Conservation (phyloP, 371 early-diverging fungal species). For the Chytridium lagenaria region DNA sequence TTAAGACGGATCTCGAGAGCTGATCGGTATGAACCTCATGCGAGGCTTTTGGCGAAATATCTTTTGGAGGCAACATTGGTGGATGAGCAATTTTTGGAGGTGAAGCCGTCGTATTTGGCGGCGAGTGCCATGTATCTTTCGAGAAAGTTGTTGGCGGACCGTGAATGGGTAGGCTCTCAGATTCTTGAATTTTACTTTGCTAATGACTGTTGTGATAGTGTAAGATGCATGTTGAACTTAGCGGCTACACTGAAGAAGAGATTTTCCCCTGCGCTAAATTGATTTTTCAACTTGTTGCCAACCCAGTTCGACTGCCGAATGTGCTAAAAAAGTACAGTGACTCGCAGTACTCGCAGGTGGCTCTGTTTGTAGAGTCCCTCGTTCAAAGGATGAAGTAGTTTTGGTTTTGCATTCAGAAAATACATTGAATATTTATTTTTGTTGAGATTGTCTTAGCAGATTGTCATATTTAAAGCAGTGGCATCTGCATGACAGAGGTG, state of each 20-base stretch:
- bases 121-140: conserved; percentile 86
- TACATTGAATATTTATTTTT: background rate
- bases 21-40: conserved; percentile 73
- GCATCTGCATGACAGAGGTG: background rate
- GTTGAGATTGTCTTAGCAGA: too few relatives aligned
- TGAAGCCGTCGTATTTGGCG: conserved; percentile 77
- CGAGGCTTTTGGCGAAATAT: conserved; percentile 88
- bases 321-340: background rate
- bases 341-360: background rate
- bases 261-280: conserved; percentile 61
- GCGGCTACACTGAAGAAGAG: conserved; percentile 69
- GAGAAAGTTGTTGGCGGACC: conserved; percentile 71
- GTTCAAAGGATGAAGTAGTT: background rate
- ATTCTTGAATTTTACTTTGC: conserved; percentile 16
- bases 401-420: too few relatives aligned
- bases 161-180: conserved; percentile 68
- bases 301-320: background rate
- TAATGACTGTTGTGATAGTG: background rate
- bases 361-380: background rate
- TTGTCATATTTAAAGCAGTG: background rate
- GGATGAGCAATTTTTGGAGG: conserved; percentile 76
- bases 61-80: conserved; percentile 90
- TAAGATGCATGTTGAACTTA: background rate
- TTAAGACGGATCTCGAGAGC: conserved; percentile 80
- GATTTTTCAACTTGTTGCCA: background rate